Evolutionary conservation across 2,329 filamentous ascomycete genomes (phyloP).

Genomic region (Ambrosiella cleistominuta): DNA sequence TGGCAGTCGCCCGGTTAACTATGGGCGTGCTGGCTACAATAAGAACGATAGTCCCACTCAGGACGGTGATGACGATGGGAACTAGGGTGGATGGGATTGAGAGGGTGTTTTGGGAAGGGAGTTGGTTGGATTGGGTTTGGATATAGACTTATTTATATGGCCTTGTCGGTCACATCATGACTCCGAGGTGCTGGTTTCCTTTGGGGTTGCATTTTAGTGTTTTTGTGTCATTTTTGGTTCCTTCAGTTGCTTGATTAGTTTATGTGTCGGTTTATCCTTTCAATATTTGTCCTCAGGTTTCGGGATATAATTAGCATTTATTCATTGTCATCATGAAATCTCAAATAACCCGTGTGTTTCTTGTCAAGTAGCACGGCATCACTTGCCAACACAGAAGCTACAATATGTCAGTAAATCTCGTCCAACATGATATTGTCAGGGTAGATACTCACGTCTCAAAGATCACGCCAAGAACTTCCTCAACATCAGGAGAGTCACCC

Average conservation of each 20-base stretch:
- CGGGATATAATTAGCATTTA: background rate
- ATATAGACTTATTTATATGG: background rate
- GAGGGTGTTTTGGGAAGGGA: background rate
- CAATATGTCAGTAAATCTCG: background rate
- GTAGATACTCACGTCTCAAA: constrained; percentile 69
- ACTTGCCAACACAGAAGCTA: constrained; percentile 35
- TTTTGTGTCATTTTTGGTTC: too few species aligned
- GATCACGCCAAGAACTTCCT: constrained; percentile 88
- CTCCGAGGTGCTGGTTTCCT: background rate
- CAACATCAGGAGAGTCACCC: constrained; percentile 73
- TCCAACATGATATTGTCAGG: background rate
- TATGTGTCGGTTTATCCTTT: too few species aligned
- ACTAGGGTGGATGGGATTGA: background rate
- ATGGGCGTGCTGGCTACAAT: constrained; percentile 32
- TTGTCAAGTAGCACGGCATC: background rate
- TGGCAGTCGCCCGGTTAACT: constrained; percentile 18
- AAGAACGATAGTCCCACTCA: constrained; percentile 19
- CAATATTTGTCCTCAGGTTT: background rate
- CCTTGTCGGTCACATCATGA: background rate
- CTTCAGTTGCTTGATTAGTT: too few species aligned
- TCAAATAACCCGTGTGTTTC: background rate
- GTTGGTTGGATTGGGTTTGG: background rate
- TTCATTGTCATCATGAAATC: background rate
- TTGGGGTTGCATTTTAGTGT: too few species aligned
- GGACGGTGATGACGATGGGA: background rate